A percentile compares a stretch with the other conserved stretches of the same genome.
These are phyloP conservation scores for Pseudonitzschia multistriata DNA, from an alignment of 108 stramenopile genomes.

Conservation along the genomic window DNA sequence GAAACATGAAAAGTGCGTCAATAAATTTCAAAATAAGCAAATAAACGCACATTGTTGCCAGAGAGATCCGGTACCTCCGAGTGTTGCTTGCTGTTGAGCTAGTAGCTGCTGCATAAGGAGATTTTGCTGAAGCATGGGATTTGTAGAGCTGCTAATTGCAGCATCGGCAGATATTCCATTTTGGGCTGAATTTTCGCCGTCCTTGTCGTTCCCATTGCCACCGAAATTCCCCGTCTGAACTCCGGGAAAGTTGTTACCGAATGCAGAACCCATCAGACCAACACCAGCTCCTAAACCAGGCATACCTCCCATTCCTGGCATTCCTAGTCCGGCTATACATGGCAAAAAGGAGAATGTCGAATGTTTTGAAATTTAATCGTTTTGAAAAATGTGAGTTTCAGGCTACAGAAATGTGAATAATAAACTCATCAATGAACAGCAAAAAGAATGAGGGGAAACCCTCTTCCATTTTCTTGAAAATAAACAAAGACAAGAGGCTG, in stretches of 20 bases:
- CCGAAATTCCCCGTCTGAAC: conserved; percentile 6
- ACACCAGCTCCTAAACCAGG: conserved; percentile 22
- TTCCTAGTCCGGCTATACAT: conserved; percentile 14
- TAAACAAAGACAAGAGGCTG: neutral
- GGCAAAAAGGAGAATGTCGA: neutral
- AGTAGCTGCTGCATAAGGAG: conserved; percentile 42
- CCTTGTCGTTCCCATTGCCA: conserved; percentile 22
- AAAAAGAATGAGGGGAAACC: neutral
- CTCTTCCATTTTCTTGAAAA: no score
- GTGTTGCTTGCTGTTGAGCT: conserved; percentile 31
- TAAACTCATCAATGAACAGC: neutral
- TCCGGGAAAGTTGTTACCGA: conserved; percentile 18
- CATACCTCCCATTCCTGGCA: conserved; percentile 33
- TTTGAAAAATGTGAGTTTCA: no score
- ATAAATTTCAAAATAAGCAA: neutral
- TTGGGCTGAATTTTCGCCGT: conserved; percentile 12
- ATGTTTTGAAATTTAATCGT: no score
- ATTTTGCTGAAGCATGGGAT: conserved; percentile 40
- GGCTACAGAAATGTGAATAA: no score
- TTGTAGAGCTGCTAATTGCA: conserved; percentile 3
- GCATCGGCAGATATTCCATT: conserved; percentile 11
- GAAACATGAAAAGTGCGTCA: neutral
- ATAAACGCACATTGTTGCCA: conserved; percentile 36
- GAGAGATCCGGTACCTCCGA: conserved; percentile 19
- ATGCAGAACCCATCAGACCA: conserved; percentile 19